phyloP scores from a whole-genome alignment of 495 filamentous ascomycete genomes.

The Venustampulla echinocandica region DNA sequence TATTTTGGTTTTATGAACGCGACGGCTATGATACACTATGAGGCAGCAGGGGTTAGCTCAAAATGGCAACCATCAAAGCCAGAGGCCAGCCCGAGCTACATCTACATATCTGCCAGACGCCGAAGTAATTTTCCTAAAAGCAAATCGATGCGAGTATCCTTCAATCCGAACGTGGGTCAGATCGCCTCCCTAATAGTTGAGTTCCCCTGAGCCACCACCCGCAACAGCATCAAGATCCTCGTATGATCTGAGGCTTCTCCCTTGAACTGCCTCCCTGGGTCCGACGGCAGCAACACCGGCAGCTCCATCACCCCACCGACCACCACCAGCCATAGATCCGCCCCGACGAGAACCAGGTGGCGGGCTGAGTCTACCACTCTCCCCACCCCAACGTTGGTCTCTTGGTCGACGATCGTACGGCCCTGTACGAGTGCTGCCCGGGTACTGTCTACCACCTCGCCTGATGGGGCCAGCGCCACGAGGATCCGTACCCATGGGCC shows the following conservation, averaged over 20 bases:
- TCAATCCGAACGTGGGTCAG: too few species aligned
- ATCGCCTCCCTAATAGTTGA: slow-evolving; percentile 43
- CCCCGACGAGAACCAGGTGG: slow-evolving; percentile 26
- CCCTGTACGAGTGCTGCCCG: slow-evolving; percentile 17
- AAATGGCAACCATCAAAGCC: too few species aligned
- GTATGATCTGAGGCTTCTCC: slow-evolving; percentile 87
- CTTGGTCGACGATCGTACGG: slow-evolving; percentile 26
- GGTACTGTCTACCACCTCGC: slow-evolving; percentile 28
- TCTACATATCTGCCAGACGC: not conserved
- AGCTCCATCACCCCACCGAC: slow-evolving; percentile 54
- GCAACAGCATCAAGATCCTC: slow-evolving; percentile 85
- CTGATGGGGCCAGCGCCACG: slow-evolving; percentile 37
- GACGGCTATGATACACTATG: not conserved
- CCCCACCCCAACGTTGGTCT: slow-evolving; percentile 24
- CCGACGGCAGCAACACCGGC: slow-evolving; percentile 62
- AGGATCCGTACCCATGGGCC: slow-evolving; percentile 23
- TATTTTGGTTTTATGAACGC: not conserved
- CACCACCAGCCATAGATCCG: slow-evolving; percentile 36
- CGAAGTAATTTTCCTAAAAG: not conserved
- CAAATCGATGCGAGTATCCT: too few species aligned
- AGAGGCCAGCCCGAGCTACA: too few species aligned
- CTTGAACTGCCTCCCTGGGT: slow-evolving; percentile 78
- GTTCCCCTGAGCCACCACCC: slow-evolving; percentile 48
- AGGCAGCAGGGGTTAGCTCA: not conserved
- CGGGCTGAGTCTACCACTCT: slow-evolving; percentile 23